phyloP scores from a whole-genome alignment of 2,329 filamentous ascomycete species.

The Stenocarpella maydis region DNA sequence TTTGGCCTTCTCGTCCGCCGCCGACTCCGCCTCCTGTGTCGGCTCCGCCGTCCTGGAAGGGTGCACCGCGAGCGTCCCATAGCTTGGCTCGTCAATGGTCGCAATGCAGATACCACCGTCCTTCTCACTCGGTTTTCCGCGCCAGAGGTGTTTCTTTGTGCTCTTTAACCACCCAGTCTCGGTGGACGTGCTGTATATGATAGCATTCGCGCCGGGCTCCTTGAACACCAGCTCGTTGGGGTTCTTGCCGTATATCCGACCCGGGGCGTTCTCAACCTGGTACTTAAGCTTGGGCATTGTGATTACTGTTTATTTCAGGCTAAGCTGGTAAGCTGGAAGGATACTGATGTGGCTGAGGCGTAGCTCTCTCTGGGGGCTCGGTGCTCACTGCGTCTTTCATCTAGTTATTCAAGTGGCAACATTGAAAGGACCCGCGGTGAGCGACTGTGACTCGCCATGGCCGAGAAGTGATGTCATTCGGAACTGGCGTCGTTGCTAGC shows the following conservation, averaged over 20 bases:
- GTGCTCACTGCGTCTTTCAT: too few species aligned
- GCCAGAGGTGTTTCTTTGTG: constrained; percentile 33
- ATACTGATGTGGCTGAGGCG: constrained; percentile 5
- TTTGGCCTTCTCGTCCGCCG: constrained; percentile 6
- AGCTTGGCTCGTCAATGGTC: constrained; percentile 32
- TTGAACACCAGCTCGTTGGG: constrained; percentile 35
- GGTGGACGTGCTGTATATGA: constrained; percentile 34
- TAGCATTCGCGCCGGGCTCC: constrained; percentile 29
- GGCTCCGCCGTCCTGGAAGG: constrained; percentile 18
- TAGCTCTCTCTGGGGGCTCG: neutral
- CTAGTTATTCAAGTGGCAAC: neutral
- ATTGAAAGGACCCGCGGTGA: neutral
- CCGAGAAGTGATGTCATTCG: constrained; percentile 16
- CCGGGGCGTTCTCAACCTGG: constrained; percentile 29
- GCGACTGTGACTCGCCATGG: neutral
- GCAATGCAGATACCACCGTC: constrained; percentile 33
- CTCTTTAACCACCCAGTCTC: constrained; percentile 16
- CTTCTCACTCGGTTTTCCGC: constrained; percentile 31
- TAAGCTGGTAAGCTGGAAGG: neutral
- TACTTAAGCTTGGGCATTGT: constrained; percentile 31
- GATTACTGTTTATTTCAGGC: neutral
- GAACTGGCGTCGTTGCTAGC: neutral
- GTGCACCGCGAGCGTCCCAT: constrained; percentile 31
- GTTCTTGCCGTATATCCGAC: constrained; percentile 34
- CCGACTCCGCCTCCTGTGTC: neutral